phyloP scores from a whole-genome alignment of 148 eudicot genomes.

The Spergularia marina region DNA sequence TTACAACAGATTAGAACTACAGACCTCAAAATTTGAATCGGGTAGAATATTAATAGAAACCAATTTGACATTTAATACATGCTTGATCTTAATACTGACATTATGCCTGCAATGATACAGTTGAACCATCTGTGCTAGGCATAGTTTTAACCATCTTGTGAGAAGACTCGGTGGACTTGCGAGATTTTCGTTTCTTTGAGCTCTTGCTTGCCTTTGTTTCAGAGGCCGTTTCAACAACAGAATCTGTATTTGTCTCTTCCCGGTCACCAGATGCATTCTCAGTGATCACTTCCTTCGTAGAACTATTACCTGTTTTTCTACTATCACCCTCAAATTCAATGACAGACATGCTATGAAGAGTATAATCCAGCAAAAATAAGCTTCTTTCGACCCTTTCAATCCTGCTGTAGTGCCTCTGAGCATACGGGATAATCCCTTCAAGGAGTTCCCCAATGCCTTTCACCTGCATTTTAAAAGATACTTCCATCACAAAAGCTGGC shows the following conservation, averaged over 20 bases:
- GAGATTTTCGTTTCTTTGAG: slow-evolving; percentile 60
- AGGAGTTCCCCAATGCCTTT: slow-evolving; percentile 83
- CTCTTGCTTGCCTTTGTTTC: slow-evolving; percentile 29
- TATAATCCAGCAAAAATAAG: slow-evolving; percentile 76
- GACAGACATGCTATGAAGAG: slow-evolving; percentile 85
- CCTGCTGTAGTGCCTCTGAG: slow-evolving; percentile 89
- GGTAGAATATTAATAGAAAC: too few species aligned
- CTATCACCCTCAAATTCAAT: slow-evolving; percentile 59
- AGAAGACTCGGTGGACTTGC: slow-evolving; percentile 36
- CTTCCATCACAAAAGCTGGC: neutral
- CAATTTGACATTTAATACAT: too few species aligned
- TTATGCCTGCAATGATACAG: slow-evolving; percentile 47
- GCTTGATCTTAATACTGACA: neutral
- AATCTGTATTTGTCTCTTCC: slow-evolving; percentile 14
- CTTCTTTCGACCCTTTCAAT: slow-evolving; percentile 90
- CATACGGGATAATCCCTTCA: slow-evolving; percentile 89
- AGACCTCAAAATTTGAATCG: too few species aligned
- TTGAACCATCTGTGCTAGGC: slow-evolving; percentile 33
- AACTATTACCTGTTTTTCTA: slow-evolving; percentile 13
- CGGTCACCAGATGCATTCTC: slow-evolving; percentile 21
- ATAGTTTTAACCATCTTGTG: slow-evolving; percentile 47
- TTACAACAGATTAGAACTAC: too few species aligned
- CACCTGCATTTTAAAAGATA: slow-evolving; percentile 40
- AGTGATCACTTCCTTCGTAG: neutral
- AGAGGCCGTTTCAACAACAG: slow-evolving; percentile 14